Conservation (phyloP, 768 basidiomycete species). For the Russula olivacea region DNA sequence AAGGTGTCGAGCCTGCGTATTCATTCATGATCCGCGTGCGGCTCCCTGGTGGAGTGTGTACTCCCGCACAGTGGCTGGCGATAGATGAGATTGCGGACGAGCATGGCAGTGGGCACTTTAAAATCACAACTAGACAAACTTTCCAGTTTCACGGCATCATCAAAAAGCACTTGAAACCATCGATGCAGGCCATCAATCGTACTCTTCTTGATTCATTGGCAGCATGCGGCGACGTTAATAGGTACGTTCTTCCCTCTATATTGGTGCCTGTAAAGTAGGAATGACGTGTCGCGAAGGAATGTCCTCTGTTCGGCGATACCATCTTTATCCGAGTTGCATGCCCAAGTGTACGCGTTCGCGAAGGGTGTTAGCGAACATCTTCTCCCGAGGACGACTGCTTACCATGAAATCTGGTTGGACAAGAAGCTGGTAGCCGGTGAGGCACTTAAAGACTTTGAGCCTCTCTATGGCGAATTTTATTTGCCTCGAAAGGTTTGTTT, state of each 20-base stretch:
- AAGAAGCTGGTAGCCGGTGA: slow-evolving; percentile 95
- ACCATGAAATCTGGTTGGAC: slow-evolving; percentile 99
- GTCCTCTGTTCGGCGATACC: slow-evolving; percentile 91
- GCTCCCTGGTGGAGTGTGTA: slow-evolving; percentile 94
- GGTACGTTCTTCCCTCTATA: slow-evolving; percentile 40
- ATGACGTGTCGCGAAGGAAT: slow-evolving; percentile 48
- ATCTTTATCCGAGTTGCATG: slow-evolving; percentile 78
- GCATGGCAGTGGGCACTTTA: slow-evolving; percentile 89
- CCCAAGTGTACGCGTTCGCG: slow-evolving; percentile 76
- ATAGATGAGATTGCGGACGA: slow-evolving; percentile 97
- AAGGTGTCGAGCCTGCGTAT: slow-evolving; percentile 93
- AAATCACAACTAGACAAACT: slow-evolving; percentile 95
- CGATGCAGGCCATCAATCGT: slow-evolving; percentile 94
- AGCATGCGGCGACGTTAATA: slow-evolving; percentile 97
- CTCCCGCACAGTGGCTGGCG: slow-evolving; percentile 84
- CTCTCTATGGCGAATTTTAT: slow-evolving; percentile 96
- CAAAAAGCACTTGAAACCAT: slow-evolving; percentile 91
- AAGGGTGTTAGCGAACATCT: slow-evolving; percentile 80
- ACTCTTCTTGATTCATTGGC: slow-evolving; percentile 90
- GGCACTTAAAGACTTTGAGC: slow-evolving; percentile 90
- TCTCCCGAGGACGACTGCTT: slow-evolving; percentile 85
- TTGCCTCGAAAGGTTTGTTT: slow-evolving; percentile 79
- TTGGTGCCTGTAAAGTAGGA: background rate
- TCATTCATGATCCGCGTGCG: slow-evolving; percentile 98
- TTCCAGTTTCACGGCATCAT: slow-evolving; percentile 99